Percentiles rank a stretch among this genome's conserved stretches.
These are phyloP conservation scores for Neurospora sp. DNA, from an alignment of 495 filamentous ascomycete species.

Conservation along the genomic window DNA sequence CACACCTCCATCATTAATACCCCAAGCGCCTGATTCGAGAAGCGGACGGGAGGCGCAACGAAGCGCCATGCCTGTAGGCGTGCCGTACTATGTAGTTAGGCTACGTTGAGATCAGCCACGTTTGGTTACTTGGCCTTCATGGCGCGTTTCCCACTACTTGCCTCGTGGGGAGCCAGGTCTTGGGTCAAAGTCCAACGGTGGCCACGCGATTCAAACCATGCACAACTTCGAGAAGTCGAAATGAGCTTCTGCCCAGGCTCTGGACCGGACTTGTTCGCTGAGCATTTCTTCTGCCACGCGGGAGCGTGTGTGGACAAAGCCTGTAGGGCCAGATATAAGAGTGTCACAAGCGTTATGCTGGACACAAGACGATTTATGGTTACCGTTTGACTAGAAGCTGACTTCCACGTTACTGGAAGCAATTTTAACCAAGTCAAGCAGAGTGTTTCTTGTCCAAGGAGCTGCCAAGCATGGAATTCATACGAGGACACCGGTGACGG, in stretches of 20 bases:
- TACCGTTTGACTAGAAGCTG: background rate
- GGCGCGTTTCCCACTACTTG: background rate
- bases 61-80: constrained; percentile 9
- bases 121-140: background rate
- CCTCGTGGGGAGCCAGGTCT: background rate
- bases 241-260: background rate
- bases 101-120: constrained; percentile 1
- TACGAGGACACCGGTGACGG: constrained; percentile 18
- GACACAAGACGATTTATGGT: background rate
- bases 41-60: constrained; percentile 16
- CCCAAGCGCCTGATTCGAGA: constrained; percentile 5
- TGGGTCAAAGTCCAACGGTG: background rate
- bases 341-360: background rate
- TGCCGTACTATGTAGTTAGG: background rate
- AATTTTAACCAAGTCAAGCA: constrained; percentile 18
- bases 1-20: background rate
- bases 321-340: no score
- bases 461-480: constrained; percentile 14
- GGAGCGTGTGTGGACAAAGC: no score
- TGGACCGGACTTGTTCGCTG: background rate
- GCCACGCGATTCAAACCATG: background rate
- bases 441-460: constrained; percentile 4
- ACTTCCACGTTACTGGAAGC: constrained; percentile 13
- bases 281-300: background rate
- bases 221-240: background rate